These are phyloP conservation scores for Inonotus hispidus DNA, from an alignment of 1,284 basidiomycete species.

Conservation along the genomic window DNA sequence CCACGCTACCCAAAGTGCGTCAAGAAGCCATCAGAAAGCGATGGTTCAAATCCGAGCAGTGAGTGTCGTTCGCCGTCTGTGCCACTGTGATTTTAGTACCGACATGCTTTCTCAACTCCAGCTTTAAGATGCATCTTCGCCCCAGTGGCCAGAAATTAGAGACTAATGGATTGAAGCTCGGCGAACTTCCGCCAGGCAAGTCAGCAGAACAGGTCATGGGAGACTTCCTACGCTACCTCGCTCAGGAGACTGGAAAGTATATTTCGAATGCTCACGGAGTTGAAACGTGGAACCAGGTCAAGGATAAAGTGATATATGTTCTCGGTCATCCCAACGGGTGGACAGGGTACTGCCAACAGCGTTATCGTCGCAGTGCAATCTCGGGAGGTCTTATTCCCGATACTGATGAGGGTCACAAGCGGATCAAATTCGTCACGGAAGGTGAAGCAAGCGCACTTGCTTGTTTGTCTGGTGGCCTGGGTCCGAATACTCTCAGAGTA, in stretches of 20 bases:
- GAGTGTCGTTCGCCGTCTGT: constrained; percentile 25
- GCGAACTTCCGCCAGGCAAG: constrained; percentile 54
- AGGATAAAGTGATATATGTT: constrained; percentile 61
- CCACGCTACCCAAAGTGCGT: constrained; percentile 50
- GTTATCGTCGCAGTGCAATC: constrained; percentile 64
- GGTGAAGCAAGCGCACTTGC: constrained; percentile 76
- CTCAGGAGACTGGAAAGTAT: constrained; percentile 61
- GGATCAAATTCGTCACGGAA: constrained; percentile 72
- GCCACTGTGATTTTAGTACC: neutral
- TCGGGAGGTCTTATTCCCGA: constrained; percentile 63
- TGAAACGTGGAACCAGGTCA: constrained; percentile 51
- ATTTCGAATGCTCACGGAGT: constrained; percentile 69
- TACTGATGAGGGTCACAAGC: constrained; percentile 57
- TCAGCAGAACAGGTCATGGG: constrained; percentile 66
- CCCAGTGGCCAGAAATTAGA: constrained; percentile 68
- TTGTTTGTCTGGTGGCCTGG: constrained; percentile 67
- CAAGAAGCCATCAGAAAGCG: constrained; percentile 64
- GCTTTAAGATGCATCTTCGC: constrained; percentile 65
- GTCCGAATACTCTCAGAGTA: constrained; percentile 66
- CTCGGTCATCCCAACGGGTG: constrained; percentile 75
- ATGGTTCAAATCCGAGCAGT: constrained; percentile 72
- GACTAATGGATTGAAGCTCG: constrained; percentile 68
- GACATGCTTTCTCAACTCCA: constrained; percentile 32
- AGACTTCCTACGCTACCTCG: constrained; percentile 70
- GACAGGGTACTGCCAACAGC: constrained; percentile 73